Evolutionary conservation across 805 yeast species (phyloP), one percentile per base, ranked within the genome.

Genomic region (Ogataea saltuana): DNA sequence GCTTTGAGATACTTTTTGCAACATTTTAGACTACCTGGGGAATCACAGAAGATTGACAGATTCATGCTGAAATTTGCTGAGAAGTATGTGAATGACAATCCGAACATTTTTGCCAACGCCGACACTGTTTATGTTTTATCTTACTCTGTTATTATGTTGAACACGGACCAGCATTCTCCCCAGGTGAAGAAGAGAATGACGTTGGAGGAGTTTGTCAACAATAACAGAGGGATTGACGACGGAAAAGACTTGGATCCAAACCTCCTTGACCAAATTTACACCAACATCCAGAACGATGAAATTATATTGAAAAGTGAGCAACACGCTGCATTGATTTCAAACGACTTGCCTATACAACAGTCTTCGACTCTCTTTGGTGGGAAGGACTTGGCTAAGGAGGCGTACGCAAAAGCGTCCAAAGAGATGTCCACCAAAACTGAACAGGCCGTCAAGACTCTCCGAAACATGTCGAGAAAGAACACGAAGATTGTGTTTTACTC

Each of bases 61-160:
- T 88, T 83, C 60, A 88, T 95, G 97, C 77, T 93, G 61, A 91
- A 93, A 59, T 95, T 95, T 70, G 99, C 99, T 4, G 96, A 88
- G 64, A 75, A 95, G 53, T 93, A 83, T 60, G 82, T 83, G 17
- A 81, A 85, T 51, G 97, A 91, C 48, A 93, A 93, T 60, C 96
- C 97, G 8, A 72, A 72, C n/a, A 74, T 83, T 0, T 91, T 91
- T 64, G 81, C 96, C 0, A 87, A 87, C 56, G 97, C 98, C 4
- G 98, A 89, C 58, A 81, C 97, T 0, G 96, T 96, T 0, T 93
- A 93, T 63, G 86, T 90, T 25, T 72, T 93, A 49, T 88, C 96
- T 1, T 91, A 88, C 66, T 90, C 98, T 3, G 88, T 88, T 3
- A 85, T 93, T 48, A 75, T 93, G 87, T 75, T 93, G 54, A 93